Evolutionary conservation across 305 asterid genomes (phyloP).

Genomic region (Fraxinus nigra): DNA sequence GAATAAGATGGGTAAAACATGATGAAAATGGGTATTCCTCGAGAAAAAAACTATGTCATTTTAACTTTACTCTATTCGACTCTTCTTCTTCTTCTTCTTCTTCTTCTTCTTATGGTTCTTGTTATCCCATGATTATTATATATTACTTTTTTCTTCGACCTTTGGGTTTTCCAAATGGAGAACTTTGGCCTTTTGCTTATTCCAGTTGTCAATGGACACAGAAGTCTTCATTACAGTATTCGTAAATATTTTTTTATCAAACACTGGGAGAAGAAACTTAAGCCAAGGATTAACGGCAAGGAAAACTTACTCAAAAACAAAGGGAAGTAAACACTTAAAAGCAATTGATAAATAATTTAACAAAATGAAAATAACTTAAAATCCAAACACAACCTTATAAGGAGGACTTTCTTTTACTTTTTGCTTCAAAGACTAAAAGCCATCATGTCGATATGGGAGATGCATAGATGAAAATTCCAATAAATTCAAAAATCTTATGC

Average conservation of each 20-base stretch:
- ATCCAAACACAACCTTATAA: not conserved
- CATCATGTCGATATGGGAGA: not conserved
- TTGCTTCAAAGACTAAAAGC: not conserved
- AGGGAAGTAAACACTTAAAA: not conserved
- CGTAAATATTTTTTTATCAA: not conserved
- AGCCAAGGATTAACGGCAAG: not conserved
- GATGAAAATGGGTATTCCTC: not conserved
- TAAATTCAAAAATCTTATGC: not conserved
- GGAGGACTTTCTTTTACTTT: not conserved
- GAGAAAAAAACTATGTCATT: not conserved
- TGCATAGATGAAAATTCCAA: not conserved
- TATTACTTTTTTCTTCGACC: not conserved
- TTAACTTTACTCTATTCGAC: not conserved
- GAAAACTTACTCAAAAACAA: not conserved
- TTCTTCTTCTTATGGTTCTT: not conserved
- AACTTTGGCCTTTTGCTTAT: not conserved
- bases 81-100: not conserved
- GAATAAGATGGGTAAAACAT: not conserved
- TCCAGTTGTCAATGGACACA: not conserved
- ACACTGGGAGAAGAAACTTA: not conserved
- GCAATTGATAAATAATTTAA: not conserved
- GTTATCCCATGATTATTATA: not conserved
- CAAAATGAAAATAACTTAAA: not conserved
- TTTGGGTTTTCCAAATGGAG: slow-evolving; percentile 1
- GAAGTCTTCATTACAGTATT: not conserved